phyloP scores from a whole-genome alignment of 345 rosid species.

The Gossypium anomalum region DNA sequence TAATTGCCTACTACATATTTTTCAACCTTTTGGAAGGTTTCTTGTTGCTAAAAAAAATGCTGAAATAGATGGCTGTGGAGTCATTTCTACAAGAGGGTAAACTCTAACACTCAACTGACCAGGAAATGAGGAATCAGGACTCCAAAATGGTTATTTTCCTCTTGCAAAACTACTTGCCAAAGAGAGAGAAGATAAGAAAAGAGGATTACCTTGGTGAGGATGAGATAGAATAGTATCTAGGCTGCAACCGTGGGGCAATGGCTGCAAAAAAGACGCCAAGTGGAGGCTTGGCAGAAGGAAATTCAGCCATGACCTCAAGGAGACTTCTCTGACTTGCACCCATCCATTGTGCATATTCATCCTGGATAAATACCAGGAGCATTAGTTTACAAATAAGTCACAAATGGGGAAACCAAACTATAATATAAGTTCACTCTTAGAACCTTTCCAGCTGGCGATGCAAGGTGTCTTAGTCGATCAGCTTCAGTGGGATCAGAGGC shows the following conservation, averaged over 20 bases:
- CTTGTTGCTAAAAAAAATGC: not conserved
- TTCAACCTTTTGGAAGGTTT: not conserved
- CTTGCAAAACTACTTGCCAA: not conserved
- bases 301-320: constrained; percentile 92
- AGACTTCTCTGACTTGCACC: constrained; percentile 89
- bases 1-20: not conserved
- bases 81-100: not conserved
- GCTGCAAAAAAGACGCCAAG: constrained; percentile 97
- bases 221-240: constrained; percentile 94
- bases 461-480: constrained; percentile 67
- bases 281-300: constrained; percentile 88
- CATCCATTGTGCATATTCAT: constrained; percentile 89
- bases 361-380: constrained; percentile 36
- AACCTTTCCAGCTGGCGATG: constrained; percentile 97
- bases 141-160: not conserved
- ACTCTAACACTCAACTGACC: not conserved
- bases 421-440: not conserved
- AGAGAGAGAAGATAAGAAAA: not conserved
- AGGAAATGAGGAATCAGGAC: not conserved
- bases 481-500: constrained; percentile 91
- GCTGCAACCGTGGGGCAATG: constrained; percentile 89
- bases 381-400: not conserved
- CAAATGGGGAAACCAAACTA: not conserved
- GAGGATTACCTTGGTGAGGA: constrained; percentile 80
- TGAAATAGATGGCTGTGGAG: not conserved